Evolutionary conservation across 2,329 filamentous ascomycete species (phyloP).

Genomic region (Trichoderma sp.): DNA sequence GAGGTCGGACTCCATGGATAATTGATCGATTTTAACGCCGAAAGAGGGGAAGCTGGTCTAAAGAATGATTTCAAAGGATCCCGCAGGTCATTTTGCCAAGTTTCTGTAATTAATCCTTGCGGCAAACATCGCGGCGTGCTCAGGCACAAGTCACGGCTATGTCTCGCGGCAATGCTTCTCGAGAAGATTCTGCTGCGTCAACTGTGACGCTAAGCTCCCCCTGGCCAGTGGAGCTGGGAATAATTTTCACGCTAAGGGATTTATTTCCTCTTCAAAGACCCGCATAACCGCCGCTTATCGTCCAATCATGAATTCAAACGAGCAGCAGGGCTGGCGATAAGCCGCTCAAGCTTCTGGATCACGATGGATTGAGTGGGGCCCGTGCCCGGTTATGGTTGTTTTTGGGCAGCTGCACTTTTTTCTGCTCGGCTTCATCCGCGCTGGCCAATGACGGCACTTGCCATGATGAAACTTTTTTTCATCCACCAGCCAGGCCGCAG

Average conservation of each 20-base stretch:
- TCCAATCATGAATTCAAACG: not conserved
- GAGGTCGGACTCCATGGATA: not conserved
- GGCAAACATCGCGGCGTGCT: not conserved
- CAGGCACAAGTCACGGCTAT: not conserved
- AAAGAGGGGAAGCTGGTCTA: not conserved
- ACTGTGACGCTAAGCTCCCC: not conserved
- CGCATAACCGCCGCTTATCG: not conserved
- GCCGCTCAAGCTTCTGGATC: not conserved
- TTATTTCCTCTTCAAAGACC: not conserved
- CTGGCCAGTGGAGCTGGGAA: conserved; percentile 1
- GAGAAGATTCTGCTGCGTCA: not conserved
- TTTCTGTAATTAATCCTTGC: not conserved
- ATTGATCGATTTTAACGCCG: not conserved
- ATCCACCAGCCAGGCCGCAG: not conserved
- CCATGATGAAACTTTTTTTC: not conserved
- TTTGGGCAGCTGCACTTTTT: not conserved
- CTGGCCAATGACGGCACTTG: conserved; percentile 1
- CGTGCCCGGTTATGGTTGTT: not conserved
- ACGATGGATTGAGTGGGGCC: not conserved
- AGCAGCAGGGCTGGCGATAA: conserved; percentile 5
- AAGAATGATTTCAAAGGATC: not conserved
- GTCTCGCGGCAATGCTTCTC: not conserved
- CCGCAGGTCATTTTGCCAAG: not conserved
- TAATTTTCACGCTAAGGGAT: not conserved
- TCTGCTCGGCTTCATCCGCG: conserved; percentile 10